These are phyloP conservation scores for Ephemerocybe angulata DNA, from an alignment of 768 basidiomycete species.

Conservation along the genomic window DNA sequence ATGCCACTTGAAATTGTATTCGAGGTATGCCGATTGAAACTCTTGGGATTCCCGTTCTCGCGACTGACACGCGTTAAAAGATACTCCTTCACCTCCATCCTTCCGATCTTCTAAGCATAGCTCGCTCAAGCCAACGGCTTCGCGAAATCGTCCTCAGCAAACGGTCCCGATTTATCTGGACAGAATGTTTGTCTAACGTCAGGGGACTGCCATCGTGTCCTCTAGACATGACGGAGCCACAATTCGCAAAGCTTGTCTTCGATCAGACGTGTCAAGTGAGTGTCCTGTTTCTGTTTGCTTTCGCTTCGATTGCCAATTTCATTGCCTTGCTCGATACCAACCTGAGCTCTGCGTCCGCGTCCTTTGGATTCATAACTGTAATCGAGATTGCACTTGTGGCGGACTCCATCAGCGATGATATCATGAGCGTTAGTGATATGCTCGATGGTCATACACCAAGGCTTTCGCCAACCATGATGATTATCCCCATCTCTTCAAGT, in stretches of 20 bases:
- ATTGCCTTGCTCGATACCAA: too few species aligned
- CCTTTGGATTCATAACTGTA: too few species aligned
- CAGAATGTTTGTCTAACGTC: conserved; percentile 27
- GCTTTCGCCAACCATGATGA: too few species aligned
- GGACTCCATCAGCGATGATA: too few species aligned
- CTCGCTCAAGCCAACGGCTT: conserved; percentile 40
- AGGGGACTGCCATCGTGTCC: conserved; percentile 40
- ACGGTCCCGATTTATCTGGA: conserved; percentile 35
- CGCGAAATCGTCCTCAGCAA: conserved; percentile 36
- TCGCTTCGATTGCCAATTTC: too few species aligned
- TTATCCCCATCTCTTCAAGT: too few species aligned
- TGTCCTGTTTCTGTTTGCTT: conserved; percentile 5
- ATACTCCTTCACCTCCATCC: conserved; percentile 43
- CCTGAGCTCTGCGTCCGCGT: too few species aligned
- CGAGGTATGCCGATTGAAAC: conserved; percentile 20
- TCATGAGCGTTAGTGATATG: too few species aligned
- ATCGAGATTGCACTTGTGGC: too few species aligned
- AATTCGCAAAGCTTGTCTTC: conserved; percentile 45
- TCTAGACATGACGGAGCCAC: conserved; percentile 39
- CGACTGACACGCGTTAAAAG: conserved; percentile 22
- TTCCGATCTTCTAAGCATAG: conserved; percentile 41
- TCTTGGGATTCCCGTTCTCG: neutral
- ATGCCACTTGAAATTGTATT: conserved; percentile 31
- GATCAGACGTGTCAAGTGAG: conserved; percentile 42
- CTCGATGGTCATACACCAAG: too few species aligned